A percentile compares a stretch with the other conserved stretches of the same genome.
Evolutionary conservation across 2,329 filamentous ascomycete species (phyloP).

Genomic region (Aspergillus intermedius): DNA sequence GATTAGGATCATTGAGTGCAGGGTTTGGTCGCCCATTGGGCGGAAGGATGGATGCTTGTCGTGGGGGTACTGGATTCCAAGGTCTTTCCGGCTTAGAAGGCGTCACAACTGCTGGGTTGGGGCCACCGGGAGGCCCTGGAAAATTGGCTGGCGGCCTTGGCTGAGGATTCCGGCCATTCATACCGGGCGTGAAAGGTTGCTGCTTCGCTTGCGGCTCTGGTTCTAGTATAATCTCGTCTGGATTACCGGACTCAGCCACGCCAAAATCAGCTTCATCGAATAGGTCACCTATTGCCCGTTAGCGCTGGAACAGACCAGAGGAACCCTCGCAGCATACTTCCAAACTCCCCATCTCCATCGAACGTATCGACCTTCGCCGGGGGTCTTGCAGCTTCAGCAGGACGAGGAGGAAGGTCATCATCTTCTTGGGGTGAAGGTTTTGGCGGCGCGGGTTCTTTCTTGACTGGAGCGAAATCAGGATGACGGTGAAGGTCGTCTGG

Average conservation of each 20-base stretch:
- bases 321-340: conserved; percentile 25
- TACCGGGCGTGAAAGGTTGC: conserved; percentile 19
- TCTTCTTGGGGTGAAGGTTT: conserved; percentile 42
- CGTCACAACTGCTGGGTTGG: conserved; percentile 24
- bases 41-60: conserved; percentile 15
- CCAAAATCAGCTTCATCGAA: conserved; percentile 74
- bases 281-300: conserved; percentile 44
- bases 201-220: conserved; percentile 20
- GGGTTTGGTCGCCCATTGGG: conserved; percentile 16
- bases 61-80: conserved; percentile 16
- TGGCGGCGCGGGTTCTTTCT: conserved; percentile 46
- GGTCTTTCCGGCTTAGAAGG: conserved; percentile 34
- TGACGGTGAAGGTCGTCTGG: conserved; percentile 76
- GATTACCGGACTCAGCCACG: conserved; percentile 62
- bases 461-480: conserved; percentile 59
- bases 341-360: conserved; percentile 39
- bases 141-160: conserved; percentile 15
- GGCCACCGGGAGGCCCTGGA: conserved; percentile 9
- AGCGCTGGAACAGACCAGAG: conserved; percentile 5
- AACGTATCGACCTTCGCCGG: conserved; percentile 23
- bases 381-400: conserved; percentile 19
- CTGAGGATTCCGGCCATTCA: conserved; percentile 15
- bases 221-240: conserved; percentile 65
- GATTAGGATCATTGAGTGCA: conserved; percentile 9
- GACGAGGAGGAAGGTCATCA: conserved; percentile 39